Evolutionary conservation across 371 early-diverging fungal species (phyloP).

Genomic region (Spiromyces aspiralis): DNA sequence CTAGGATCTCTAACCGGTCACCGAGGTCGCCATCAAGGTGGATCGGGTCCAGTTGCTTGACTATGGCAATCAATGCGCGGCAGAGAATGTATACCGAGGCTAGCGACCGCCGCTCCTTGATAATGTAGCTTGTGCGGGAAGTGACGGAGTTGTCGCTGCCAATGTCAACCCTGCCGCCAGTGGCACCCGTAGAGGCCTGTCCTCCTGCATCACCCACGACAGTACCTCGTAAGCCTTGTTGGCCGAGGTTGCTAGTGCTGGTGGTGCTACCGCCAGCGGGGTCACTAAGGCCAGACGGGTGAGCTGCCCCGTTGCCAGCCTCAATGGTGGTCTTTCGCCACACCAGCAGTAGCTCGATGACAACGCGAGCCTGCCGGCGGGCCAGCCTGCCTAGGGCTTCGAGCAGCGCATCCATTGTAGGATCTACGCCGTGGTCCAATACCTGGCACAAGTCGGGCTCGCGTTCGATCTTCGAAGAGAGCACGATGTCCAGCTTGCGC

Average conservation of each 20-base stretch:
- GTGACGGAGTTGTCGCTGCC: background rate
- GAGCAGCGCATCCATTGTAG: slow-evolving; percentile 61
- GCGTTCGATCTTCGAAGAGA: slow-evolving; percentile 25
- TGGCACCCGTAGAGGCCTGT: background rate
- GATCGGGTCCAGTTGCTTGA: slow-evolving; percentile 49
- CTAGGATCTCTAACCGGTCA: slow-evolving; percentile 74
- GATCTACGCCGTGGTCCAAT: slow-evolving; percentile 55
- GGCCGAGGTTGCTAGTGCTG: slow-evolving; percentile 11
- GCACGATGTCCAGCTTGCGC: slow-evolving; percentile 1
- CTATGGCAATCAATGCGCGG: slow-evolving; percentile 68
- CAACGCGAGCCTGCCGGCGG: slow-evolving; percentile 62
- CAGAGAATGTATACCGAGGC: slow-evolving; percentile 79
- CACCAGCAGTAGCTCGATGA: slow-evolving; percentile 78
- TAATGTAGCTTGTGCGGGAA: slow-evolving; percentile 6
- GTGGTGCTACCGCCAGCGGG: slow-evolving; percentile 11
- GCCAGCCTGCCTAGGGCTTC: slow-evolving; percentile 66
- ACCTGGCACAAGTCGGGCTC: slow-evolving; percentile 47
- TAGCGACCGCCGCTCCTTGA: slow-evolving; percentile 34
- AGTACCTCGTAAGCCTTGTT: slow-evolving; percentile 28
- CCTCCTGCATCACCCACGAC: slow-evolving; percentile 4
- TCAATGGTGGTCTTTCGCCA: slow-evolving; percentile 76
- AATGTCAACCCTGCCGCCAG: slow-evolving; percentile 25
- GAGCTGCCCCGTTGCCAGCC: too few species aligned
- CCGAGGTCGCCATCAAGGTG: slow-evolving; percentile 73
- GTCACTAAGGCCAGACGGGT: too few species aligned